These are phyloP conservation scores for Penicillium crustosum DNA, from an alignment of 2,329 filamentous ascomycete genomes.

Conservation along the genomic window DNA sequence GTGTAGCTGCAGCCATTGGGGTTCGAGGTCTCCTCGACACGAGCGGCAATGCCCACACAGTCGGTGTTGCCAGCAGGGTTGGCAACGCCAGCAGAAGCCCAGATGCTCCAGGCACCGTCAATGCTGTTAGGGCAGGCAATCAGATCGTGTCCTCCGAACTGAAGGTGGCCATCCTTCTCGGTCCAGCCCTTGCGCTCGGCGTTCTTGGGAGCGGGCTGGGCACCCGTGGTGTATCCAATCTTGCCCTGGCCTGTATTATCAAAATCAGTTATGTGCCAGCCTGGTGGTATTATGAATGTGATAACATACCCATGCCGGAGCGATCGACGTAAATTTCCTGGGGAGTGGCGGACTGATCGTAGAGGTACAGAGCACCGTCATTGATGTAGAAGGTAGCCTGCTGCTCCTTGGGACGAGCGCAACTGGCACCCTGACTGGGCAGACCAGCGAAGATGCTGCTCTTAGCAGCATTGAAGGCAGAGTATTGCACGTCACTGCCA, in stretches of 20 bases:
- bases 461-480: constrained; percentile 47
- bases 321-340: constrained; percentile 58
- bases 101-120: constrained; percentile 45
- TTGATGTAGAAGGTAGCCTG: constrained; percentile 54
- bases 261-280: background rate
- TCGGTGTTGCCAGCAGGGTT: constrained; percentile 34
- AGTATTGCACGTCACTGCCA: constrained; percentile 51
- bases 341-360: constrained; percentile 42
- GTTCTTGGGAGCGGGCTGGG: constrained; percentile 41
- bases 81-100: constrained; percentile 28
- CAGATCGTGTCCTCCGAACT: constrained; percentile 48
- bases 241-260: constrained; percentile 50
- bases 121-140: constrained; percentile 55
- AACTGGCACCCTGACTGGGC: constrained; percentile 50
- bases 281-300: background rate
- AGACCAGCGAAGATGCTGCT: constrained; percentile 49
- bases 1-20: constrained; percentile 32
- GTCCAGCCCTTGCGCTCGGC: constrained; percentile 51
- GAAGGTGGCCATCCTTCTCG: constrained; percentile 48
- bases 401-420: constrained; percentile 40
- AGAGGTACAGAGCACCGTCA: constrained; percentile 52
- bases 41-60: constrained; percentile 37
- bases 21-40: constrained; percentile 22
- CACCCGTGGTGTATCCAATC: constrained; percentile 54
- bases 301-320: constrained; percentile 57